Evolutionary conservation across 495 filamentous ascomycete genomes (phyloP), one percentile per base, ranked within the genome.

Genomic region (Friedmanniomyces endolithicus): DNA sequence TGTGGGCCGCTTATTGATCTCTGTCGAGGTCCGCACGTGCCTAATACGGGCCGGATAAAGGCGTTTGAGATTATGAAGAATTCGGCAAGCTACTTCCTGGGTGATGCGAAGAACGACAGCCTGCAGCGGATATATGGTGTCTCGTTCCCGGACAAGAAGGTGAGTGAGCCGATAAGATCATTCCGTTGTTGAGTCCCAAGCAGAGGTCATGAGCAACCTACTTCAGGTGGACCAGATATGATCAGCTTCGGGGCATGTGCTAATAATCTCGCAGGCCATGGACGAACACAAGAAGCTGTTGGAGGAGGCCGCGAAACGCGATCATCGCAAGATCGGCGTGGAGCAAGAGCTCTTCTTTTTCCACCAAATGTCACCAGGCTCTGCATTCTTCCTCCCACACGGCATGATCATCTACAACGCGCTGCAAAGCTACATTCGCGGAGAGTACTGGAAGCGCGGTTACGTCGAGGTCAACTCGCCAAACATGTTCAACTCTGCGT

Each of bases 341-440:
- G 90, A 95, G 37, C 92, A 98, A 64, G 90, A 98, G 65, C 80
- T 98, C 9, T 96, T 95, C 73, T 94, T 96, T 75, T 97, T 97
- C 71, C 80, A 94, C 59, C 88, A 95, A 45, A 72, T 82, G 20
- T 94, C 88, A 7, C 94, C 92, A 0, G 92, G 92, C 17, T 90
- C 85, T n/a, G 80, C 83, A 43, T 95, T 98, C 76, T 86, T 90
- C 67, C 56, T 58, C 12, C 57, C 57, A 8, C 85, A 92, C 63
- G 92, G 92, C 31, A 87, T 84, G 64, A 80, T 83, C 58, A 95
- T 98, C 62, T 86, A 95, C 74, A 97, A 96, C 65, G 81, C 85
- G 14, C 70, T 98, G 1, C 80, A 87, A 68, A 74, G 74, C 7
- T 87, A 94, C 66, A 75, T 97, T 57, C 79, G 84, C 27, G 75